Evolutionary conservation across 768 basidiomycete genomes (phyloP).

Genomic region (Suillus bovinus): DNA sequence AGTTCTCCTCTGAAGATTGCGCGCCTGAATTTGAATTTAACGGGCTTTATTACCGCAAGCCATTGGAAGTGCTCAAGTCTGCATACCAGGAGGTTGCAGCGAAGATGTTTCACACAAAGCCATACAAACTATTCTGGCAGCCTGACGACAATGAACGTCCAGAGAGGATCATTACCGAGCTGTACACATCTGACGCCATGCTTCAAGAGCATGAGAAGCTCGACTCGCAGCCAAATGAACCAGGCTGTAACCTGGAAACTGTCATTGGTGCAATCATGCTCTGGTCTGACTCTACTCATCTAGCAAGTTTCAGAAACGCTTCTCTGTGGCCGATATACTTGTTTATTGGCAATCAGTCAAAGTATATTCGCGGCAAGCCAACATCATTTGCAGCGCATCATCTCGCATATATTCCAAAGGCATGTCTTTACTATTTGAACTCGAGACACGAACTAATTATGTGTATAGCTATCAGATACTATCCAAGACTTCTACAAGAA

Average conservation of each 20-base stretch:
- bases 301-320: constrained; percentile 15
- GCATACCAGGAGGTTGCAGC: background rate
- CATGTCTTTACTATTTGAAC: no score
- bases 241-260: constrained; percentile 18
- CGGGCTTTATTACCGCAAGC: constrained; percentile 1
- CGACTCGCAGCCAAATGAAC: background rate
- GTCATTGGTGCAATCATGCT: constrained; percentile 23
- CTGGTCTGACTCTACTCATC: constrained; percentile 26
- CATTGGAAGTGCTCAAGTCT: background rate
- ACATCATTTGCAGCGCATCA: constrained; percentile 19
- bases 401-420: constrained; percentile 23
- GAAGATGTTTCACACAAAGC: background rate
- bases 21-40: background rate
- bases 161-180: background rate
- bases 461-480: constrained; percentile 20
- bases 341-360: constrained; percentile 12
- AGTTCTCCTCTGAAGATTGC: background rate
- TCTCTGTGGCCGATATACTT: constrained; percentile 20
- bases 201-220: constrained; percentile 3
- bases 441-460: no score
- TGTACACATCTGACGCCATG: constrained; percentile 5
- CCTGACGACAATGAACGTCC: background rate
- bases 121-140: constrained; percentile 9
- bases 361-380: constrained; percentile 12
- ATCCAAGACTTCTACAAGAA: constrained; percentile 15